Percentiles rank a stretch among this genome's conserved stretches.
Evolutionary conservation across 192 early-diverging fungal species (phyloP).

Genomic region (Chytriomyces sp.): DNA sequence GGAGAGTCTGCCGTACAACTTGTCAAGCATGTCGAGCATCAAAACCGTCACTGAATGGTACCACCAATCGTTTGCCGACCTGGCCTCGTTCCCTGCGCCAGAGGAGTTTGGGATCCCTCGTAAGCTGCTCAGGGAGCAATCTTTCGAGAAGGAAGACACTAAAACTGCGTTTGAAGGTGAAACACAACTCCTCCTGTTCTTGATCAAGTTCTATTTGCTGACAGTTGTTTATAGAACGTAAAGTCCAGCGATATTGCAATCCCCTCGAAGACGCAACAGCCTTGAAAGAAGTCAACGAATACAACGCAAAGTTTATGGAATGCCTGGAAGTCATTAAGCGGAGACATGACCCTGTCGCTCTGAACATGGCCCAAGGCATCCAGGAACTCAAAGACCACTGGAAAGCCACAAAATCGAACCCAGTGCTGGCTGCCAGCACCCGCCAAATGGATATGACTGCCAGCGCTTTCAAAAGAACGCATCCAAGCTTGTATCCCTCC

Average conservation of each 20-base stretch:
- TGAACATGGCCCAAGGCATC: conserved; percentile 81
- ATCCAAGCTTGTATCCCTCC: neutral
- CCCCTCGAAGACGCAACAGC: neutral
- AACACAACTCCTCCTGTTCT: no score
- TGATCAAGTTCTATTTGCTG: no score
- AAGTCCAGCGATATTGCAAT: no score
- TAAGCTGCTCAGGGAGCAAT: conserved; percentile 7
- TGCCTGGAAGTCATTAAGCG: conserved; percentile 90
- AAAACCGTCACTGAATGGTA: conserved; percentile 94
- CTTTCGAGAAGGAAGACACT: conserved; percentile 14
- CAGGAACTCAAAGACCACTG: conserved; percentile 80
- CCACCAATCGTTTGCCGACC: conserved; percentile 84
- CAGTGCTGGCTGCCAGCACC: neutral
- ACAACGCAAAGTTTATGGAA: conserved; percentile 85
- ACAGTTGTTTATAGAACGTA: no score
- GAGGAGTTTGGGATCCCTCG: conserved; percentile 50
- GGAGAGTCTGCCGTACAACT: conserved; percentile 79
- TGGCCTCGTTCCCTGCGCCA: conserved; percentile 62
- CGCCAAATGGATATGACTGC: neutral
- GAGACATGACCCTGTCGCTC: conserved; percentile 90
- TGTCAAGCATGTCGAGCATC: conserved; percentile 88
- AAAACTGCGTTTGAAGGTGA: neutral
- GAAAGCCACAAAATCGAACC: no score
- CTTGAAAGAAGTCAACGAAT: conserved; percentile 60
- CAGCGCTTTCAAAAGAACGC: neutral